A percentile compares a stretch with the other conserved stretches of the same genome.
These are phyloP conservation scores for Colletotrichum agaves DNA, from an alignment of 2,329 filamentous ascomycete genomes.

Conservation along the genomic window DNA sequence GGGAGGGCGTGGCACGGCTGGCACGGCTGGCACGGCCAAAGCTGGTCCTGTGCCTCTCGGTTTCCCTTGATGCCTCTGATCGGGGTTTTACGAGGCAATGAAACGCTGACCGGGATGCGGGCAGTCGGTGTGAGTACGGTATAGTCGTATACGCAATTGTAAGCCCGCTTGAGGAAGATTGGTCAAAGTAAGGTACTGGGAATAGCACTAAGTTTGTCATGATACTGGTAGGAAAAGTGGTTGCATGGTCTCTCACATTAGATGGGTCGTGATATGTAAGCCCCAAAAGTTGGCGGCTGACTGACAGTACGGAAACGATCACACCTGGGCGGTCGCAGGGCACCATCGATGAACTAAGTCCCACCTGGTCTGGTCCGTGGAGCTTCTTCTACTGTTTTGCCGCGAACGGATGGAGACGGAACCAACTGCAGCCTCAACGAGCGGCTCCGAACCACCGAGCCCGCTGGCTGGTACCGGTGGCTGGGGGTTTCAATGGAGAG, in stretches of 20 bases:
- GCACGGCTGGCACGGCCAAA: constrained; percentile 11
- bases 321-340: not conserved
- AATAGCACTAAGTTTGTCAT: no score
- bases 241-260: no score
- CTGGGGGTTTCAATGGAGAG: not conserved
- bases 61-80: not conserved
- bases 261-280: no score
- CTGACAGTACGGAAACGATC: constrained; percentile 6
- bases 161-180: no score
- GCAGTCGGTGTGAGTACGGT: constrained; percentile 23
- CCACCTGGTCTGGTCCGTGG: not conserved
- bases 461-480: constrained; percentile 12
- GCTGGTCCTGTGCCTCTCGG: constrained; percentile 11
- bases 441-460: not conserved
- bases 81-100: constrained; percentile 13
- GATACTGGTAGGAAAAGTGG: no score
- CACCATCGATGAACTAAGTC: constrained; percentile 28
- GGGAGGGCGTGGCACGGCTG: constrained; percentile 14
- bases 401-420: not conserved
- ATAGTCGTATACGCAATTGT: not conserved
- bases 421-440: constrained; percentile 3
- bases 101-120: constrained; percentile 22
- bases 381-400: not conserved
- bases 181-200: no score
- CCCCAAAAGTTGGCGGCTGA: constrained; percentile 15